Evolutionary conservation across 179 eudicot genomes (phyloP), one percentile per base, ranked within the genome.

Genomic region (Gypsophila paniculata): DNA sequence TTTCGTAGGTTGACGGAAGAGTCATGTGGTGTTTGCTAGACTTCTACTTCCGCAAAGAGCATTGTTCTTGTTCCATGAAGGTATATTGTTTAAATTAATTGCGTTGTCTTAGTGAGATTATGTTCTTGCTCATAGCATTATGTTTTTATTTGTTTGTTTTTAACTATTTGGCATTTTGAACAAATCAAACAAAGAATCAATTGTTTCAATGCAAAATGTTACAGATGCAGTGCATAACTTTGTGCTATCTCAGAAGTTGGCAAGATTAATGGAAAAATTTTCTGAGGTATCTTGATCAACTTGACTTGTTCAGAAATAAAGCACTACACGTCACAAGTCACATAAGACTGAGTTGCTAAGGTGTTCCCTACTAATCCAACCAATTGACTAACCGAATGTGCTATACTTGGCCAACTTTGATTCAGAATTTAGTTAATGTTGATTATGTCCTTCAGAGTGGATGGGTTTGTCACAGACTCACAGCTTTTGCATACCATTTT

Each of bases 21-120:
- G 96, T 93, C 72, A 89, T 94, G 91, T 94, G 99, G 97, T 94
- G 99, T 82, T 84, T 94, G 86, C 82, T 94, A 65, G 99, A 94
- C 73, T 91, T 82, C 84, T 94, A 94, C 76, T 94, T 94, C 72
- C 81, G 87, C 69, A 89, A 84, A 75, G 96, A 91, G 65, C 90
- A 76, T 72, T 87, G 95, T 73, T 72, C 85, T 72, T 85, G 87
- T 78, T 83, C 85, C 58, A 53, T 54, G 62, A 82, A 82, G 96
- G 98, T 91, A 65, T 55, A 65, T 55, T 75, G 63, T 51, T 61
- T 62, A 14, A 39, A 65, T 36, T 58, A 32, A 73, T 22, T 67
- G 36, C 6, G 22, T 3, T 48, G 57, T 48, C n/a, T 26, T 46
- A 57, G 60, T 12, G 36, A 14, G 21, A 6, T 48, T 23, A 67